Percentiles rank a stretch among this genome's conserved stretches.
phyloP scores from a whole-genome alignment of 768 basidiomycete species.

The Hysterangium stoloniferum region DNA sequence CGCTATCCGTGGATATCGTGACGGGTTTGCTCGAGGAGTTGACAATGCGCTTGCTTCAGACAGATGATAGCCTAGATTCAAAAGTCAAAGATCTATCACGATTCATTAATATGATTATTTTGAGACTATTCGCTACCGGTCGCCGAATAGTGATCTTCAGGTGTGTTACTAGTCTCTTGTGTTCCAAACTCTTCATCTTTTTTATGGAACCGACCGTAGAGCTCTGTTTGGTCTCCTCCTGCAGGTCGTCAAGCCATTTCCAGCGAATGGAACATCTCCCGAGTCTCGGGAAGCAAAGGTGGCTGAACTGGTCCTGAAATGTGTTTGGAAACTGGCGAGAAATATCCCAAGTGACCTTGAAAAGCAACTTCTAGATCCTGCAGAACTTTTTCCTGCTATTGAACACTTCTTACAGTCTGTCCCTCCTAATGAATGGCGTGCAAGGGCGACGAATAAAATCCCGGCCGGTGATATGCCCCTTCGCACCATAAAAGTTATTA shows the following conservation, averaged over 20 bases:
- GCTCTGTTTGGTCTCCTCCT: slow-evolving; percentile 76
- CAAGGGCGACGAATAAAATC: slow-evolving; percentile 80
- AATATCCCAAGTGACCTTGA: slow-evolving; percentile 89
- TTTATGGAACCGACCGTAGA: slow-evolving; percentile 29
- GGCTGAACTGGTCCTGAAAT: slow-evolving; percentile 89
- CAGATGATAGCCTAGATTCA: slow-evolving; percentile 76
- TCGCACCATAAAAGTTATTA: slow-evolving; percentile 95
- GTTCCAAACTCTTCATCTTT: neutral
- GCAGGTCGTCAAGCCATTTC: slow-evolving; percentile 80
- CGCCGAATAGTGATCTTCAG: slow-evolving; percentile 86
- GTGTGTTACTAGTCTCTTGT: slow-evolving; percentile 35
- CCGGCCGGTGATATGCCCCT: slow-evolving; percentile 98
- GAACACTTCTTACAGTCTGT: slow-evolving; percentile 92
- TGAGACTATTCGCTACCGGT: slow-evolving; percentile 87
- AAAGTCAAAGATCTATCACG: slow-evolving; percentile 90
- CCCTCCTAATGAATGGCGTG: slow-evolving; percentile 94
- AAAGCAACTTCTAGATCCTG: slow-evolving; percentile 72
- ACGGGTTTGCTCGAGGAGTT: slow-evolving; percentile 87
- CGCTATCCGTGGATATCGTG: slow-evolving; percentile 75
- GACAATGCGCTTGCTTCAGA: slow-evolving; percentile 84
- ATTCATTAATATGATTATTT: slow-evolving; percentile 97
- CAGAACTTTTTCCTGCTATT: slow-evolving; percentile 84
- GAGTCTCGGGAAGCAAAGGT: slow-evolving; percentile 83
- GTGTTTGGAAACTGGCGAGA: slow-evolving; percentile 95
- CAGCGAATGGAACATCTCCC: slow-evolving; percentile 55